These are phyloP conservation scores for Capsella bursapastoris DNA, from an alignment of 345 rosid species.

Conservation along the genomic window DNA sequence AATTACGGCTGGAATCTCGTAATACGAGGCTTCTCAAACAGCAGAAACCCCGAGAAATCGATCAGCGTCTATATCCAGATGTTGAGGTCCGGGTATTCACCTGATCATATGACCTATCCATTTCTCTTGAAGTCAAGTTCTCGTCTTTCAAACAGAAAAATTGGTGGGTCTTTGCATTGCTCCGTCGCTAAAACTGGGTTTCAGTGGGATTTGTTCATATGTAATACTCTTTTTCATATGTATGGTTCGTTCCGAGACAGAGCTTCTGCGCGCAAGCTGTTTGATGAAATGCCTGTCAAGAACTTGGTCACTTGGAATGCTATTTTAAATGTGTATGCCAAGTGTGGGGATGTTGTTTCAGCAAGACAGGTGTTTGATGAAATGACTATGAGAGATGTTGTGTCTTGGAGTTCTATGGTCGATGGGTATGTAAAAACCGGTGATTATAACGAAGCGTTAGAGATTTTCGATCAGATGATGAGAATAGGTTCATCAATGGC, in stretches of 20 bases:
- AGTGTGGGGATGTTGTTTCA: constrained; percentile 59
- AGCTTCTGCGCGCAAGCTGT: constrained; percentile 58
- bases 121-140: constrained; percentile 71
- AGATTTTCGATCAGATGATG: constrained; percentile 64
- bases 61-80: constrained; percentile 56
- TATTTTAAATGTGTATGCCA: constrained; percentile 74
- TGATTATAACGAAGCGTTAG: constrained; percentile 63
- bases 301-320: constrained; percentile 85
- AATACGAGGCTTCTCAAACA: constrained; percentile 63
- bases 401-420: constrained; percentile 87
- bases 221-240: constrained; percentile 73
- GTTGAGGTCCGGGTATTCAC: constrained; percentile 55
- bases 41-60: constrained; percentile 61
- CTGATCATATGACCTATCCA: constrained; percentile 78
- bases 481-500: constrained; percentile 52
- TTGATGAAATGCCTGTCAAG: constrained; percentile 65
- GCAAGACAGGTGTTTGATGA: constrained; percentile 63
- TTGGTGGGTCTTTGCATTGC: constrained; percentile 57
- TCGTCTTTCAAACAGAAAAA: constrained; percentile 51
- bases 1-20: constrained; percentile 63
- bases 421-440: constrained; percentile 79
- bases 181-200: constrained; percentile 57
- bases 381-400: constrained; percentile 70
- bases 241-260: constrained; percentile 60
- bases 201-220: constrained; percentile 59